Percentiles rank a stretch among this genome's conserved stretches.
phyloP scores from a whole-genome alignment of 768 basidiomycete species.

The Dictyophora rubrovolvata region DNA sequence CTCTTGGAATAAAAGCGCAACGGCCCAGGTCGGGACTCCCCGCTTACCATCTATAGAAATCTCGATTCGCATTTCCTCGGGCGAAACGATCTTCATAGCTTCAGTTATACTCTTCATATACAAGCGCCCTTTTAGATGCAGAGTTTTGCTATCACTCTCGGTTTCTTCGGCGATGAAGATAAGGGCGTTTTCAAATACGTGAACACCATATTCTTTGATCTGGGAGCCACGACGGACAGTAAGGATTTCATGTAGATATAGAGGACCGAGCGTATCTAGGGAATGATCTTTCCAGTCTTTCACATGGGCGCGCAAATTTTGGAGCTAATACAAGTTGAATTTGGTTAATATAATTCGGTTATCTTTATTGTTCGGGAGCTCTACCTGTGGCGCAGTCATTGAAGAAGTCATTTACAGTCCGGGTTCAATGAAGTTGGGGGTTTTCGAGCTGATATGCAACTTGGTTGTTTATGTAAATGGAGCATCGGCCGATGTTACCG shows the following conservation, averaged over 20 bases:
- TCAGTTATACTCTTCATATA: background rate
- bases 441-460: too few species aligned
- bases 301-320: background rate
- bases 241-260: background rate
- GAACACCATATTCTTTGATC: background rate
- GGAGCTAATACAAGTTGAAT: background rate
- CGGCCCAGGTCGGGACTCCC: background rate
- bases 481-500: too few species aligned
- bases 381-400: too few species aligned
- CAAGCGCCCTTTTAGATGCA: background rate
- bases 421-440: too few species aligned
- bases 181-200: background rate
- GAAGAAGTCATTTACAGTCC: too few species aligned
- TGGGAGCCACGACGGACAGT: background rate
- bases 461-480: too few species aligned
- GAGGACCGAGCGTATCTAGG: background rate
- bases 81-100: background rate
- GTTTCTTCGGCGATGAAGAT: background rate
- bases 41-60: background rate
- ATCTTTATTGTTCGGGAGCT: too few species aligned
- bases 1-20: too few species aligned
- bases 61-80: background rate
- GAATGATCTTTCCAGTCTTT: background rate
- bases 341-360: too few species aligned
- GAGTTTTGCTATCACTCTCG: background rate